Evolutionary conservation across 1,284 basidiomycete genomes (phyloP).

Genomic region (Moesziomyces globuligerus): DNA sequence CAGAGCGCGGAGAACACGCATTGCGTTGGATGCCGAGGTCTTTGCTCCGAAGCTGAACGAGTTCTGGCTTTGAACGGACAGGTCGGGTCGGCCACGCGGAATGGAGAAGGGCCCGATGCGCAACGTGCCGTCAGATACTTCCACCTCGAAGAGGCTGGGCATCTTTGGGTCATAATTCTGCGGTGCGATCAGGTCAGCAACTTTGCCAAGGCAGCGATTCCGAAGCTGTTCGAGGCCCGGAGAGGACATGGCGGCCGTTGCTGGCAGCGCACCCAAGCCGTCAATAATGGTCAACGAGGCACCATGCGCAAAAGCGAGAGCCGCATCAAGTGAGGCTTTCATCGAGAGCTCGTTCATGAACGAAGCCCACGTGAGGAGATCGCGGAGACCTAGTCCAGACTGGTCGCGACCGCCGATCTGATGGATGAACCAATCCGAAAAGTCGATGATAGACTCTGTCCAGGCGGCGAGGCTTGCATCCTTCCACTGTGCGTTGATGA

Average conservation of each 20-base stretch:
- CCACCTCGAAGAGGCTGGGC: conserved; percentile 69
- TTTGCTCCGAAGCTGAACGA: conserved; percentile 86
- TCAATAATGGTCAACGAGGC: conserved; percentile 68
- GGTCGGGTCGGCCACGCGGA: conserved; percentile 71
- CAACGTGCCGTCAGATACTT: conserved; percentile 68
- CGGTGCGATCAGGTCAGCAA: conserved; percentile 68
- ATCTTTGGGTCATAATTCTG: conserved; percentile 31
- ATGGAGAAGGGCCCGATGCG: conserved; percentile 83
- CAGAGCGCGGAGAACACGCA: conserved; percentile 88
- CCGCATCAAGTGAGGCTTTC: conserved; percentile 27
- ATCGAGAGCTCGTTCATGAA: conserved; percentile 80
- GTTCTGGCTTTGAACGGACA: conserved; percentile 12
- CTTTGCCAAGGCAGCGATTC: conserved; percentile 53
- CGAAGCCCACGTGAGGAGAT: conserved; percentile 90
- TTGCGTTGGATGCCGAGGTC: conserved; percentile 87
- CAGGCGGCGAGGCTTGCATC: conserved; percentile 72
- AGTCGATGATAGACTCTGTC: conserved; percentile 79
- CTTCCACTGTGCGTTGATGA: conserved; percentile 80
- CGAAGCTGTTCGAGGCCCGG: conserved; percentile 78
- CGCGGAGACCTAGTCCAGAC: conserved; percentile 75
- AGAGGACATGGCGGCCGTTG: conserved; percentile 68
- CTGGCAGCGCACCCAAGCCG: conserved; percentile 66
- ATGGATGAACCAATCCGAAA: conserved; percentile 81
- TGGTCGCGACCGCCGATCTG: conserved; percentile 74
- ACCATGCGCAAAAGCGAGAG: conserved; percentile 68